Evolutionary conservation across 2,329 filamentous ascomycete species (phyloP), one percentile per base, ranked within the genome.

Genomic region (Acrocalymma vagum): DNA sequence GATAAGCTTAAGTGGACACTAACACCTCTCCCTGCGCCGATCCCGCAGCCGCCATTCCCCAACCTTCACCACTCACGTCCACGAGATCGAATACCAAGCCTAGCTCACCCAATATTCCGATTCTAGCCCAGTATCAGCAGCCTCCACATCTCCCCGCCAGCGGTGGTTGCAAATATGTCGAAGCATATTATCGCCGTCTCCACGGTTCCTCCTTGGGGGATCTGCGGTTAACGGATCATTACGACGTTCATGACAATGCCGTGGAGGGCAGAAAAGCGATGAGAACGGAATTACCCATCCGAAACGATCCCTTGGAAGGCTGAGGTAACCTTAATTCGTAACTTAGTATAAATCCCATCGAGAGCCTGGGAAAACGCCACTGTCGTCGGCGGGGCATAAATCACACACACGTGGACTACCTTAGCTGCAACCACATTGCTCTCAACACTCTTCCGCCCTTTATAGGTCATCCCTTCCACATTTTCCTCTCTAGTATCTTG

Each of bases 341-440:
- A 17, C 21, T 21, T 9, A n/a, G 21, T 14, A 4, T 32, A 10
- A 21, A 24, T 8, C 8, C 26, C n/a, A n/a, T n/a, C n/a, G n/a
- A n/a, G n/a, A n/a, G n/a, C n/a, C n/a, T n/a, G n/a, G n/a, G n/a
- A 29, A 20, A 26, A 39, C 42, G 42, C 42, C 42, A 45, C 42
- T 40, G 30, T 45, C 42, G 42, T 45, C 42, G 42, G 26, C 36
- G 42, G 26, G 35, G 31, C 26, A 8, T 7, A 29, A 30, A 22
- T 24, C 17, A 18, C n/a, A 28, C 3, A 23, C n/a, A 36, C n/a
- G n/a, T 10, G 8, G 6, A 5, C 13, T 31, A 4, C 18, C 31
- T 20, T 6, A 2, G 29, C 24, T 15, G 28, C 21, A 31, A 29
- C 41, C 29, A 31, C 21, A 39, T 34, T 35, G 34, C 21, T 9